These are phyloP conservation scores for Batrachochytrium dendrobatidis DNA, from an alignment of 371 early-diverging fungal species.

Conservation along the genomic window DNA sequence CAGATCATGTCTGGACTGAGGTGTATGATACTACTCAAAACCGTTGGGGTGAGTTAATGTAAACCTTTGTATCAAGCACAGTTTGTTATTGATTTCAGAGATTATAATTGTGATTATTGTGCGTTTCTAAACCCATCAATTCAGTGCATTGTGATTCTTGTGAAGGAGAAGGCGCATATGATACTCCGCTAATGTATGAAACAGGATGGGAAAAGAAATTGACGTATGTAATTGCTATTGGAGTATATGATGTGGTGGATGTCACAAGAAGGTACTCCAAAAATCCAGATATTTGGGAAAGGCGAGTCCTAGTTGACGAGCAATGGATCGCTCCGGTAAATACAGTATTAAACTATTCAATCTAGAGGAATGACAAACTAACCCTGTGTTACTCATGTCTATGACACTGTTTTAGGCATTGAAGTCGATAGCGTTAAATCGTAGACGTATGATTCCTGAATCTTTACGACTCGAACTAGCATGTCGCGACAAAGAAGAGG, in stretches of 20 bases:
- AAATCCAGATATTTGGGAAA: slow-evolving; percentile 22
- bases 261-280: slow-evolving; percentile 41
- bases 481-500: slow-evolving; percentile 31
- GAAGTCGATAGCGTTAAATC: too few relatives aligned
- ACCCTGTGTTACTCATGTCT: neutral
- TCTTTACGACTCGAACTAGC: slow-evolving; percentile 21
- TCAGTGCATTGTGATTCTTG: slow-evolving; percentile 58
- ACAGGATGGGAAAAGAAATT: slow-evolving; percentile 71
- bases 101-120: neutral
- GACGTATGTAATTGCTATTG: slow-evolving; percentile 47
- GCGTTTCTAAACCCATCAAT: slow-evolving; percentile 4
- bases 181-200: slow-evolving; percentile 38
- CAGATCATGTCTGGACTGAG: slow-evolving; percentile 65
- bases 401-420: too few relatives aligned
- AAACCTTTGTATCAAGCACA: neutral
- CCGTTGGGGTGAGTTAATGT: slow-evolving; percentile 48
- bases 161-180: slow-evolving; percentile 40
- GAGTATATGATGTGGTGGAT: slow-evolving; percentile 51
- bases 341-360: neutral
- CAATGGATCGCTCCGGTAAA: slow-evolving; percentile 33
- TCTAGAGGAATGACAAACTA: neutral
- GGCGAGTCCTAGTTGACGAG: slow-evolving; percentile 49
- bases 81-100: neutral
- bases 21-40: slow-evolving; percentile 48
- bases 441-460: too few relatives aligned